Base-by-base conservation (phyloP, 108 stramenopile genomes). In the Pseudonitzschia multistriata region DNA sequence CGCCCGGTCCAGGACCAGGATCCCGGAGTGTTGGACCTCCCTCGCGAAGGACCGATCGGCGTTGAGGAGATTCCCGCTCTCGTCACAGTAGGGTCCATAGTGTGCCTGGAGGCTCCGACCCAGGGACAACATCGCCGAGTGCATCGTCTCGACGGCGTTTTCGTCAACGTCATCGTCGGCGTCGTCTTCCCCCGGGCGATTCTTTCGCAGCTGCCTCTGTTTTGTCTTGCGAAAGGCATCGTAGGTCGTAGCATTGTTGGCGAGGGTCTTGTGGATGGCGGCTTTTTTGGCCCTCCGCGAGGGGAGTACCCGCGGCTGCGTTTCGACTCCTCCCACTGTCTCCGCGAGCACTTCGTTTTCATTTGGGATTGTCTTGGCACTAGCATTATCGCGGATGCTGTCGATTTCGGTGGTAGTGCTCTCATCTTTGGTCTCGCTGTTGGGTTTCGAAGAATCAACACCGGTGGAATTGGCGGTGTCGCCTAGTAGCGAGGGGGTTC, bases 1-100 rank as follows among this genome's bases (percentile, higher is more conserved):
- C 1, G 85, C 88, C 66, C 84, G 73, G 66, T 91, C 90, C 39
- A 91, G 73, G 28, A 91, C 71, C 22, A 91, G 49, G 73, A 91
- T 74, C 10, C 81, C 84, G 27, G 80, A 77, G 19, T 74, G 66
- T 29, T 54, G 74, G 7, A 67, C 54, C 62, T 17, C 15, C 37
- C 34, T 49, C 5, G n/a, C n/a, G n/a, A n/a, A n/a, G n/a, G n/a
- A n/a, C n/a, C 42, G 42, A 45, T 1, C 2, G 42, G 15, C 17
- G 1, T 17, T 13, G 42, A 3, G 42, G 15, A 13, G 5, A 10
- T 39, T 6, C 33, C 24, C 21, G 50, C 24, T 11, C 1, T 52
- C 22, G 50, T 52, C 50, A 2, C 21, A 25, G 11, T 52, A 11
- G 50, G 7, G 25, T 2, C 67, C 67, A 53, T 68, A 68, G 31